Evolutionary conservation across 1,139 yeast genomes (phyloP), one percentile per base, ranked within the genome.

Genomic region (Zygotorulaspora mrakii): DNA sequence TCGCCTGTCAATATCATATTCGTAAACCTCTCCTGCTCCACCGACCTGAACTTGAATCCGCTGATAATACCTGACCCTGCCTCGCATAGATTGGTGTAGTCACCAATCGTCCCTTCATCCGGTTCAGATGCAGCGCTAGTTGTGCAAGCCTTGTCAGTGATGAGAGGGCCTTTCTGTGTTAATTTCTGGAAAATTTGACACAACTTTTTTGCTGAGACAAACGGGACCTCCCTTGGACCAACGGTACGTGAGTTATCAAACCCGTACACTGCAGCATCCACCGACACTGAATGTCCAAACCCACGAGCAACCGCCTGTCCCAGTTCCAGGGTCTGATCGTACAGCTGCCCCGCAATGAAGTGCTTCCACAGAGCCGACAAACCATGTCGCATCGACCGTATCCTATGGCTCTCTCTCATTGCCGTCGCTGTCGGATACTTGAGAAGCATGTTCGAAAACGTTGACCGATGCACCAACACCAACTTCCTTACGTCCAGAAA

Each of bases 361-460:
- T 30, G 33, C 13, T 28, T 28, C 31, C 31, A 28, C 18, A 28
- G 5, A 4, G 31, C 31, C 4, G 31, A 28, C 3, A 28, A 5
- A 3, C 31, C 31, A 3, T 28, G 31, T 18, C 33, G 8, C 33
- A 30, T 3, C 3, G 33, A 30, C 24, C 4, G 3, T 17, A 30
- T 30, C 3, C 33, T 17, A 13, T 30, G 33, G 24, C 24, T 17
- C 14, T 30, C 33, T 17, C 33, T n/a, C 33, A 18, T 30, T 18
- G 33, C 14, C 17, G 24, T 9, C 13, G 33, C 33, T 3, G 33
- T n/a, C 16, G 33, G 33, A 24, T 30, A 30, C 23, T 30, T 18
- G 3, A 30, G 24, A 3, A 18, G 24, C 23, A 18, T 18, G 24
- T 30, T 30, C 14, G 24, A 30, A 12, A 30, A 30, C 23, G 33